phyloP scores from a whole-genome alignment of 805 yeast genomes.

The Maudiozyma barnettii region DNA sequence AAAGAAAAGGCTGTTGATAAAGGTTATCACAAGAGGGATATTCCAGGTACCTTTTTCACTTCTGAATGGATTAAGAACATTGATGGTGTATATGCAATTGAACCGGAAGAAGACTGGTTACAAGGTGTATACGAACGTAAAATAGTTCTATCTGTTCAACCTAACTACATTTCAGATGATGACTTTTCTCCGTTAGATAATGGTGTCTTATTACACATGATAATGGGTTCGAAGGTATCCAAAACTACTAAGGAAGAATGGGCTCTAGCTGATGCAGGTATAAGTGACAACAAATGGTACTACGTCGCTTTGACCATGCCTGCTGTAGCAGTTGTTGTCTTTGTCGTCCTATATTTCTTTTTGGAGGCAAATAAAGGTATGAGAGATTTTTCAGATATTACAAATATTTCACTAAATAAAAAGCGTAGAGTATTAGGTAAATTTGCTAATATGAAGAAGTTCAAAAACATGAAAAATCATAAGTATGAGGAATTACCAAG shows the following conservation, averaged over 20 bases:
- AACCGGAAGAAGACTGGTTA: constrained; percentile 57
- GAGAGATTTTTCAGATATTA: constrained; percentile 42
- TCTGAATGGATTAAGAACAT: constrained; percentile 62
- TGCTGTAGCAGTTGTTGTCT: constrained; percentile 49
- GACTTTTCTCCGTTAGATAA: constrained; percentile 49
- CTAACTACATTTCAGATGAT: constrained; percentile 53
- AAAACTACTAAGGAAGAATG: constrained; percentile 36
- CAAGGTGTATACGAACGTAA: constrained; percentile 42
- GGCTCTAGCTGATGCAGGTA: constrained; percentile 37
- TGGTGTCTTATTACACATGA: constrained; percentile 41
- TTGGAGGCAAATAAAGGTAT: constrained; percentile 46
- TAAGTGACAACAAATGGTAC: constrained; percentile 41
- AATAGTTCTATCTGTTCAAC: constrained; percentile 64
- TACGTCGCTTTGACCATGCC: constrained; percentile 63
- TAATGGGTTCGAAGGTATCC: constrained; percentile 34
- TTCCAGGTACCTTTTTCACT: constrained; percentile 44
- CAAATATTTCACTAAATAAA: constrained; percentile 28
- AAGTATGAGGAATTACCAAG: constrained; percentile 36
- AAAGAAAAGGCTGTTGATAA: constrained; percentile 45
- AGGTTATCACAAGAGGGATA: constrained; percentile 45
- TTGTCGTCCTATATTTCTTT: constrained; percentile 56
- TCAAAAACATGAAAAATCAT: constrained; percentile 28
- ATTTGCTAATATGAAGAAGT: constrained; percentile 28
- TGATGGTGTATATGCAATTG: constrained; percentile 57
- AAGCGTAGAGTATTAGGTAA: constrained; percentile 34